Conservation (phyloP, 2,329 filamentous ascomycete species). For the Ambrosiella beaveri region DNA sequence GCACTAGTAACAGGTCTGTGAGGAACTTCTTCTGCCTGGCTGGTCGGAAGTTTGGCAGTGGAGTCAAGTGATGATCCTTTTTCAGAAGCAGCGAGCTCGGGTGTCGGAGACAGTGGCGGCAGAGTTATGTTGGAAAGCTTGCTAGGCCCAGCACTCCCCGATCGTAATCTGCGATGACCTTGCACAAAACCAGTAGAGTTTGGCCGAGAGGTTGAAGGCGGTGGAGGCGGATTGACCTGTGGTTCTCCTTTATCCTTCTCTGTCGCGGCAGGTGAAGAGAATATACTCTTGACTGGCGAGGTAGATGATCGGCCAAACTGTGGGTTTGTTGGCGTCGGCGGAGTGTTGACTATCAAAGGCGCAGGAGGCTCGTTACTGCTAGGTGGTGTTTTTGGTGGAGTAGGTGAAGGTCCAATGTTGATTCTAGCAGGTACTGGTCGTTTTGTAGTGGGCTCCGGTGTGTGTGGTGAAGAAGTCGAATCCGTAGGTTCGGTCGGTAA, state of each 20-base stretch:
- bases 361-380: constrained; percentile 22
- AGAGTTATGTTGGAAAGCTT: constrained; percentile 66
- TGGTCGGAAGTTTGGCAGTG: neutral
- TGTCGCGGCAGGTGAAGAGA: constrained; percentile 7
- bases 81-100: constrained; percentile 31
- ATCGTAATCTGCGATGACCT: constrained; percentile 12
- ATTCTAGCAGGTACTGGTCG: constrained; percentile 4
- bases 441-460: neutral
- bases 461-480: neutral
- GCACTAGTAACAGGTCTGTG: constrained; percentile 5
- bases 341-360: constrained; percentile 46
- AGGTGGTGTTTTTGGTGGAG: constrained; percentile 30
- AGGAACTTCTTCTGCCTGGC: neutral
- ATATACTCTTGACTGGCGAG: constrained; percentile 13
- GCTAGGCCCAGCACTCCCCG: constrained; percentile 44
- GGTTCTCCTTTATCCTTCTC: neutral
- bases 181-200: constrained; percentile 41
- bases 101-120: constrained; percentile 57
- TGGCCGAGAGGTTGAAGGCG: constrained; percentile 1
- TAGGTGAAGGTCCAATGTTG: constrained; percentile 4
- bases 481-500: neutral
- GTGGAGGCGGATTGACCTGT: constrained; percentile 1
- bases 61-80: neutral
- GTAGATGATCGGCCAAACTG: constrained; percentile 16
- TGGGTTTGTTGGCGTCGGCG: constrained; percentile 43